These are phyloP conservation scores for Pestalotiopsis sp. DNA, from an alignment of 2,329 filamentous ascomycete species.

Conservation along the genomic window DNA sequence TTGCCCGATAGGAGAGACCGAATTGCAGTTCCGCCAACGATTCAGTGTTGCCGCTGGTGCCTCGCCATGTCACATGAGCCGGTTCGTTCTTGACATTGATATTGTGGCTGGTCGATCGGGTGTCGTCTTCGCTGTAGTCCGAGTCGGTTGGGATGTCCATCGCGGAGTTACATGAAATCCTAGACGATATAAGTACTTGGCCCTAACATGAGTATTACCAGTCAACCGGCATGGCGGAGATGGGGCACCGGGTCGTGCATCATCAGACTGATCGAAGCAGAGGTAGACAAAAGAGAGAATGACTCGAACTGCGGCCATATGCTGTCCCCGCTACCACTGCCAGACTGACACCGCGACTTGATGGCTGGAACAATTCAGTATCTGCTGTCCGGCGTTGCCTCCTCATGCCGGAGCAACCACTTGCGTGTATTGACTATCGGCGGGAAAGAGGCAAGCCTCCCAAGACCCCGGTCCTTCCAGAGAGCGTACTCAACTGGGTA, in stretches of 20 bases:
- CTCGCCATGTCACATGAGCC: slow-evolving; percentile 7
- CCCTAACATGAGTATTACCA: background rate
- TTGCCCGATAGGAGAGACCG: background rate
- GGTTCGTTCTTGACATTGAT: slow-evolving; percentile 8
- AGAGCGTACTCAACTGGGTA: slow-evolving; percentile 14
- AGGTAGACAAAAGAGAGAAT: background rate
- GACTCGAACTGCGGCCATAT: slow-evolving; percentile 9
- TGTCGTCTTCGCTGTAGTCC: slow-evolving; percentile 2
- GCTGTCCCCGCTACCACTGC: slow-evolving; percentile 13
- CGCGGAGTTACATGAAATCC: background rate
- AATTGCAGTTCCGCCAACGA: slow-evolving; percentile 3
- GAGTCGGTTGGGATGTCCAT: slow-evolving; percentile 16
- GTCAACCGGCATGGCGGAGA: background rate
- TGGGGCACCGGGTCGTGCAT: background rate
- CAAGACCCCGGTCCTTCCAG: slow-evolving; percentile 16
- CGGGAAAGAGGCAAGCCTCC: background rate
- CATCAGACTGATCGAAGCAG: background rate
- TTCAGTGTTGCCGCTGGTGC: background rate
- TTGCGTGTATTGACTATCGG: slow-evolving; percentile 9
- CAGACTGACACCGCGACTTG: background rate
- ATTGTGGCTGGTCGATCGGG: background rate
- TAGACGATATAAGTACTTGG: slow-evolving; percentile 1
- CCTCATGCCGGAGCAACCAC: background rate
- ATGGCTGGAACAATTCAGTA: slow-evolving; percentile 7
- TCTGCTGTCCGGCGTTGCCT: slow-evolving; percentile 6